A percentile compares a stretch with the other conserved stretches of the same genome.
Conservation (phyloP, 2,329 filamentous ascomycete species). For the Teratosphaeria gauchensis region DNA sequence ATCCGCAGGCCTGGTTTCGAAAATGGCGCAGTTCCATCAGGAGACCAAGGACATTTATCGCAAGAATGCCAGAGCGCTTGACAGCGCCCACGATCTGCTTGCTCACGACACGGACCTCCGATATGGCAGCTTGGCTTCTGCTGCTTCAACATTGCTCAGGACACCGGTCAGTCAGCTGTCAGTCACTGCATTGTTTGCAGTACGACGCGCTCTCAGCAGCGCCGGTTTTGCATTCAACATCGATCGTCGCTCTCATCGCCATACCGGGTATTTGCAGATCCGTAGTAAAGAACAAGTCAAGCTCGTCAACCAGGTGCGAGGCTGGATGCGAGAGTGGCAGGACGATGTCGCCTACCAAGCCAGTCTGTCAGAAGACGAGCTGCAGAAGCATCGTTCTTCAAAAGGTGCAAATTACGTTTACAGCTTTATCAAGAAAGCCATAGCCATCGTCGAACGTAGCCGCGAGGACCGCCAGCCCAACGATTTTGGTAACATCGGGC, state of each 20-base stretch:
- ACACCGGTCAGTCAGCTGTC: conserved; percentile 18
- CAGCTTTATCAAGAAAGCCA: conserved; percentile 34
- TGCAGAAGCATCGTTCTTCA: conserved; percentile 6
- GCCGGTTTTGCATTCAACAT: conserved; percentile 54
- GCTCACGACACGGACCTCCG: conserved; percentile 35
- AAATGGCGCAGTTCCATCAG: conserved; percentile 35
- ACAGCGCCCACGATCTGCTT: conserved; percentile 40
- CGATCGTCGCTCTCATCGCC: conserved; percentile 39
- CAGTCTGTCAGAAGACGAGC: conserved; percentile 8
- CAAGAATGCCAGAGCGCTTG: conserved; percentile 35
- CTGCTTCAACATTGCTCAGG: conserved; percentile 34
- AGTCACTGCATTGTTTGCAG: conserved; percentile 51
- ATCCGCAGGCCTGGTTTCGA: conserved; percentile 34
- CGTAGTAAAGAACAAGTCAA: conserved; percentile 46
- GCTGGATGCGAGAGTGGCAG: conserved; percentile 46
- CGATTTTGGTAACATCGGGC: conserved; percentile 26
- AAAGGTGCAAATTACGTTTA: conserved; percentile 22
- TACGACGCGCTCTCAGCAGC: conserved; percentile 54
- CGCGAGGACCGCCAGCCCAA: conserved; percentile 30
- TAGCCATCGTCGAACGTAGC: conserved; percentile 29
- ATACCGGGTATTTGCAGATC: conserved; percentile 54
- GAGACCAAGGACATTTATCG: conserved; percentile 41
- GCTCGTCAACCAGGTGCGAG: conserved; percentile 42
- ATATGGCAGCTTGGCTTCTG: conserved; percentile 39
- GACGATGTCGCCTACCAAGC: conserved; percentile 32